Evolutionary conservation across 75 land plant species (phyloP), one percentile per base, ranked within the genome.

Genomic region (Azolla pinnata): DNA sequence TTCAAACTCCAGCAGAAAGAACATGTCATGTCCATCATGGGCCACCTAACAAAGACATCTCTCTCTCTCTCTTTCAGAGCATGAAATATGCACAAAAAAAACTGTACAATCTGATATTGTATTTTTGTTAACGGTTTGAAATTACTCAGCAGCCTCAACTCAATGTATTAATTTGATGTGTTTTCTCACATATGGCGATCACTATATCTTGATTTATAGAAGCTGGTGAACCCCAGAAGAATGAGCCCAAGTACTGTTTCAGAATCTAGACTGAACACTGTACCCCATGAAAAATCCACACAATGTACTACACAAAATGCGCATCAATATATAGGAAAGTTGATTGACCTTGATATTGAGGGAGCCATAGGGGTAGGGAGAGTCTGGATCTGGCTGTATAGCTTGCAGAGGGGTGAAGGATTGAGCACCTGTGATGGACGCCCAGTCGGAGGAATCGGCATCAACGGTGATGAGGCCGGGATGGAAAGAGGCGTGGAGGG

Each of bases 391-490:
- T 0, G 50, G 48, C 23, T 38, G 35, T n/a, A 73, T 29, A 33
- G 75, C 75, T n/a, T 54, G 75, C 23, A 42, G 45, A 32, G 68
- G 51, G 0, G 19, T 9, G 40, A 73, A 67, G 34, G 38, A 12
- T 29, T 44, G 47, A n/a, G n/a, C n/a, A 19, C 70, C 65, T 2
- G 32, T 0, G 3, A 73, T 24, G 49, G 44, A 29, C 21, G 18
- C 21, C 75, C 75, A 73, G 46, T 73, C 75, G 3, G 12, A 16
- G 44, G 65, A 30, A 12, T 27, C 35, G 0, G 65, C 75, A 55
- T 73, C 75, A 28, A 73, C 53, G 33, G 75, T 73, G 64, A 73
- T 67, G 52, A 10, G 23, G 5, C 75, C 75, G 2, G 75, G 75
- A 19, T 34, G 21, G 68, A 50, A 71, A 4, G 53, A 1, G 4